phyloP scores from a whole-genome alignment of 495 filamentous ascomycete genomes.

The Cenococcum geophilum region DNA sequence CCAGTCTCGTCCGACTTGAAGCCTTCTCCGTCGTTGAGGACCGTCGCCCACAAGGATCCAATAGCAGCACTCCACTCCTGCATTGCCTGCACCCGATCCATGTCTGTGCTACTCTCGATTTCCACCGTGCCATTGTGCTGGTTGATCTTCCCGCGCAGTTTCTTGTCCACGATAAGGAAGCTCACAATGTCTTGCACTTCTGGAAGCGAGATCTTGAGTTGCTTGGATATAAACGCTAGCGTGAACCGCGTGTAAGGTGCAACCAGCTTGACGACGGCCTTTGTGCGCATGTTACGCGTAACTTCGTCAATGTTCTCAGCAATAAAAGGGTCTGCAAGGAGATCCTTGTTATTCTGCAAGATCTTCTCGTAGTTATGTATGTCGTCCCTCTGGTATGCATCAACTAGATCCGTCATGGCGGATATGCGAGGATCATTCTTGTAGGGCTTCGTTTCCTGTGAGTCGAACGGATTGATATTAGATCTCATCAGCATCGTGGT shows the following conservation, averaged over 20 bases:
- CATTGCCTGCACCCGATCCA: slow-evolving; percentile 66
- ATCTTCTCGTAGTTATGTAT: slow-evolving; percentile 86
- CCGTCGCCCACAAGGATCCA: slow-evolving; percentile 40
- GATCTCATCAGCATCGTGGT: slow-evolving; percentile 98
- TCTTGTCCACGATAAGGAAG: slow-evolving; percentile 84
- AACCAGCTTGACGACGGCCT: slow-evolving; percentile 87
- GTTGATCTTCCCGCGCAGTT: slow-evolving; percentile 81
- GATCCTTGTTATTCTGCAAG: slow-evolving; percentile 79
- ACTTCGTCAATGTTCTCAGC: slow-evolving; percentile 99
- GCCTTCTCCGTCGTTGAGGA: slow-evolving; percentile 40
- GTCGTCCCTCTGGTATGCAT: slow-evolving; percentile 93
- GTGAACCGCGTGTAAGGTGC: slow-evolving; percentile 92
- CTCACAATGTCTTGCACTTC: slow-evolving; percentile 93
- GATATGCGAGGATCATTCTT: slow-evolving; percentile 90
- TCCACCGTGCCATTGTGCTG: slow-evolving; percentile 77
- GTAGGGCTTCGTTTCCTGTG: slow-evolving; percentile 99
- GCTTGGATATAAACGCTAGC: slow-evolving; percentile 74
- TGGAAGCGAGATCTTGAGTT: slow-evolving; percentile 71
- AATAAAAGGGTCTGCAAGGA: slow-evolving; percentile 89
- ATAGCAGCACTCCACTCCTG: slow-evolving; percentile 66
- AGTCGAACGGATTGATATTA: slow-evolving; percentile 99
- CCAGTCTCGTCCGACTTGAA: slow-evolving; percentile 39
- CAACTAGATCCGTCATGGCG: slow-evolving; percentile 94
- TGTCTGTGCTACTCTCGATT: slow-evolving; percentile 67
- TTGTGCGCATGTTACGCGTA: slow-evolving; percentile 95